Base-by-base conservation (phyloP, 78 protist species). In the Abeoforma whisleri region DNA sequence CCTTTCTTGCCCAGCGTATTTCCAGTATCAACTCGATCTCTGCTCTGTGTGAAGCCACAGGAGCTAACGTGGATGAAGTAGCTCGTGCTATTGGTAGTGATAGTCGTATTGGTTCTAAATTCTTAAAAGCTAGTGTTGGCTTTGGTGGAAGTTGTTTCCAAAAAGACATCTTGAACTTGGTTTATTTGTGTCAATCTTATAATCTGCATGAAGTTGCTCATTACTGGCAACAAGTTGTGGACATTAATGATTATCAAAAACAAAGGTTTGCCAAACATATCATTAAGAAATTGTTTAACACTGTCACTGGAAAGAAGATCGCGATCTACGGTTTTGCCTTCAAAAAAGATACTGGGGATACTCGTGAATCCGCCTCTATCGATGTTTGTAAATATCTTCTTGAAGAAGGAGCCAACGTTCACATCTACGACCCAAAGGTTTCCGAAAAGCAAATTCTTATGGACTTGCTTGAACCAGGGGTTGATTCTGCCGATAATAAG, bases 1-100 rank as follows among this genome's bases (percentile, higher is more conserved):
- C 98, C 36, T 88, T 96, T 84, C 94, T 97, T 5, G 98, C 99
- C 33, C 98, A 95, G 90, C 93, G 98, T 37, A 89, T 95, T 85
- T 91, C 97, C 30, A 90, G 95, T 30, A 89, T 94, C 84, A 95
- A 97, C 88, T 71, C 97, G 23, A 84, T 94, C 87, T 30, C 81
- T 34, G 96, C 94, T 19, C 36, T 94, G 32, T 94, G 97, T 84
- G 98, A 96, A 85, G 92, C 88, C 1, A 92, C 94, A 5, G 98
- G 96, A 2, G 98, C 97, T 23, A 93, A 96, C 36, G 96, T 96
- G 19, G 57, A 76, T 48, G 95, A 93, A 84, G 96, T 94, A 38
- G 93, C 92, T 1, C 32, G 12, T 25, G 96, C 93, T 30, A 39
- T 92, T n/a, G 94, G 96, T 31, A 1, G 28, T 28, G 98, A 94